phyloP scores from a whole-genome alignment of 768 basidiomycete genomes.

The Tremella mesenterica region DNA sequence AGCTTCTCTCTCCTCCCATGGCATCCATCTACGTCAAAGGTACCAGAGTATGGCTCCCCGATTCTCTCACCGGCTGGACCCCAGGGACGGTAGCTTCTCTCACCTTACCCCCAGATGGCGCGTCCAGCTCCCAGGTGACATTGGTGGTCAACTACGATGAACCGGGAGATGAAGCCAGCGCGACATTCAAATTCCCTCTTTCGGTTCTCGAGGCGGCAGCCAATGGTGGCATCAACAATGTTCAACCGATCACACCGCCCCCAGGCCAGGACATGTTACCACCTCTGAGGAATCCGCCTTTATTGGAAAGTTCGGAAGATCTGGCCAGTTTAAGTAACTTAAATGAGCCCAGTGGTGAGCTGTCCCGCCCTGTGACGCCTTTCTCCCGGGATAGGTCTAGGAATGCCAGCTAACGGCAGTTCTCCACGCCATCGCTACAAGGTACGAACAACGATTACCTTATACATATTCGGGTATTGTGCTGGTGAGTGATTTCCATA shows the following conservation, averaged over 20 bases:
- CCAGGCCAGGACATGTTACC: slow-evolving; percentile 53
- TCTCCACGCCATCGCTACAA: slow-evolving; percentile 90
- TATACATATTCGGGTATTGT: slow-evolving; percentile 99
- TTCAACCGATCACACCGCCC: slow-evolving; percentile 15
- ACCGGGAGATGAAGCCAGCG: slow-evolving; percentile 7
- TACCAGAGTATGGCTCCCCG: slow-evolving; percentile 43
- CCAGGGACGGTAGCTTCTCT: slow-evolving; percentile 36
- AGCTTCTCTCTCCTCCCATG: slow-evolving; percentile 8
- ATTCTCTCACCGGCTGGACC: slow-evolving; percentile 35
- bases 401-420: slow-evolving; percentile 50
- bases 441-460: slow-evolving; percentile 93
- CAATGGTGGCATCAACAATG: slow-evolving; percentile 12
- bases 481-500: slow-evolving; percentile 46
- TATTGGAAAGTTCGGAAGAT: slow-evolving; percentile 95
- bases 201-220: slow-evolving; percentile 20
- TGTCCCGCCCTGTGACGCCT: background rate
- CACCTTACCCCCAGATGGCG: slow-evolving; percentile 21
- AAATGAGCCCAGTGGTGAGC: slow-evolving; percentile 88
- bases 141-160: slow-evolving; percentile 21
- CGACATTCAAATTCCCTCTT: slow-evolving; percentile 29
- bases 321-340: slow-evolving; percentile 94
- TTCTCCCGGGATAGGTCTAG: background rate
- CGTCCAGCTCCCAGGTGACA: slow-evolving; percentile 19
- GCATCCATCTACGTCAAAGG: slow-evolving; percentile 38
- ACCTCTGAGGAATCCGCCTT: slow-evolving; percentile 88